A percentile compares a stretch with the other conserved stretches of the same genome.
Conservation (phyloP, 139 green algal species). For the Picochlorum sp. region DNA sequence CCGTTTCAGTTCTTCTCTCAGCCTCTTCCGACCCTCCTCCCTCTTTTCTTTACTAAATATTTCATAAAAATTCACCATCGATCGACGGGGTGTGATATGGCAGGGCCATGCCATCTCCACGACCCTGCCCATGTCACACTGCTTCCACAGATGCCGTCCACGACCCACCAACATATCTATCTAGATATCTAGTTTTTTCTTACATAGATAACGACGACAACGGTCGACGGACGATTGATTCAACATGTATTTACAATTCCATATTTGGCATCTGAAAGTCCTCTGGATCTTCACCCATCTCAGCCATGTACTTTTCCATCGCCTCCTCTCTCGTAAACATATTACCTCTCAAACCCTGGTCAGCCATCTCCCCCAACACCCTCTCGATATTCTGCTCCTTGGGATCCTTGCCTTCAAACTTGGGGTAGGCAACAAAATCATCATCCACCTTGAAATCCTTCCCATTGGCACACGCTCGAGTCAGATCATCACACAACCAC, state of each 20-base stretch:
- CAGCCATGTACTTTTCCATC: slow-evolving; percentile 33
- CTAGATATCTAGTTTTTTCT: too few species aligned
- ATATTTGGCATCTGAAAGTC: slow-evolving; percentile 11
- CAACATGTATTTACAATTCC: not conserved
- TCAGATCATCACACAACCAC: slow-evolving; percentile 63
- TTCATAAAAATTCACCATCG: slow-evolving; percentile 14
- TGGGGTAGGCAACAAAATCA: slow-evolving; percentile 17
- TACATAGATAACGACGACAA: too few species aligned
- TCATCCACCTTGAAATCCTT: slow-evolving; percentile 5
- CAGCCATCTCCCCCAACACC: slow-evolving; percentile 48
- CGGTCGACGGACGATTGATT: too few species aligned
- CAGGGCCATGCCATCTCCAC: too few species aligned
- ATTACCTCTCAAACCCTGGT: slow-evolving; percentile 46
- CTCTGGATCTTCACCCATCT: not conserved
- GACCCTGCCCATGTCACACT: too few species aligned
- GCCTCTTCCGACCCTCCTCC: slow-evolving; percentile 9
- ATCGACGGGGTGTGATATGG: not conserved
- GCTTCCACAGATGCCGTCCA: not conserved
- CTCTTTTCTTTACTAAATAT: slow-evolving; percentile 36
- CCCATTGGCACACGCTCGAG: slow-evolving; percentile 42
- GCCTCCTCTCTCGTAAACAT: slow-evolving; percentile 55
- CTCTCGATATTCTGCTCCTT: slow-evolving; percentile 44
- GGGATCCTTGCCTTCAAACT: slow-evolving; percentile 31
- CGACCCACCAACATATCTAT: too few species aligned
- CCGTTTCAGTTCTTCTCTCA: slow-evolving; percentile 42